These are phyloP conservation scores for Diplodia corticola DNA, from an alignment of 2,329 filamentous ascomycete species.

Conservation along the genomic window DNA sequence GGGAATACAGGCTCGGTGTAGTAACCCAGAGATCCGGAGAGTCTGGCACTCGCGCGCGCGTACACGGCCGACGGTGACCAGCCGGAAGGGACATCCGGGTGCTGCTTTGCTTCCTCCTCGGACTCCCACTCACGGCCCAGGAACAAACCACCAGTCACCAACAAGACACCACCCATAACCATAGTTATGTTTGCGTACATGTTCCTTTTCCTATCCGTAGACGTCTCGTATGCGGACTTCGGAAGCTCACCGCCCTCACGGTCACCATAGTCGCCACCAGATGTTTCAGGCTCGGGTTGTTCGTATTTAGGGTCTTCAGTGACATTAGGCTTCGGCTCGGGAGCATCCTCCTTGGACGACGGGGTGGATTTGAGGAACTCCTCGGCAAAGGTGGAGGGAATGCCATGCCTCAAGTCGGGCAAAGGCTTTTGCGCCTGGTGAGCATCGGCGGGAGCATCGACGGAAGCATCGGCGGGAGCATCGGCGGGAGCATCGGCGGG, in stretches of 20 bases:
- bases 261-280: conserved; percentile 50
- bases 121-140: conserved; percentile 84
- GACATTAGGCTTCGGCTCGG: conserved; percentile 46
- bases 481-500: conserved; percentile 45
- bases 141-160: conserved; percentile 65
- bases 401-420: conserved; percentile 90
- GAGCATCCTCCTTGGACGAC: conserved; percentile 28
- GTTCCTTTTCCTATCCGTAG: conserved; percentile 78
- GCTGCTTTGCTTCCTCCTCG: conserved; percentile 67
- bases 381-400: conserved; percentile 83
- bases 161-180: conserved; percentile 57
- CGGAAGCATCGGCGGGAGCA: conserved; percentile 41
- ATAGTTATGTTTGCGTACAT: conserved; percentile 76
- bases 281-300: conserved; percentile 41
- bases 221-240: conserved; percentile 84
- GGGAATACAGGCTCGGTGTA: conserved; percentile 95
- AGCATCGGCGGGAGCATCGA: conserved; percentile 44
- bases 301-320: conserved; percentile 55
- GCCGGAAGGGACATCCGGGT: conserved; percentile 74
- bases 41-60: conserved; percentile 73
- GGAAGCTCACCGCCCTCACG: conserved; percentile 67
- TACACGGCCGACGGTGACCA: conserved; percentile 78
- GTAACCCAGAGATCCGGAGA: conserved; percentile 77
- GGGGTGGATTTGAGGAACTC: conserved; percentile 59
- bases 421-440: conserved; percentile 64